Conservation (phyloP, 768 basidiomycete genomes). For the Tulasnella calospora region DNA sequence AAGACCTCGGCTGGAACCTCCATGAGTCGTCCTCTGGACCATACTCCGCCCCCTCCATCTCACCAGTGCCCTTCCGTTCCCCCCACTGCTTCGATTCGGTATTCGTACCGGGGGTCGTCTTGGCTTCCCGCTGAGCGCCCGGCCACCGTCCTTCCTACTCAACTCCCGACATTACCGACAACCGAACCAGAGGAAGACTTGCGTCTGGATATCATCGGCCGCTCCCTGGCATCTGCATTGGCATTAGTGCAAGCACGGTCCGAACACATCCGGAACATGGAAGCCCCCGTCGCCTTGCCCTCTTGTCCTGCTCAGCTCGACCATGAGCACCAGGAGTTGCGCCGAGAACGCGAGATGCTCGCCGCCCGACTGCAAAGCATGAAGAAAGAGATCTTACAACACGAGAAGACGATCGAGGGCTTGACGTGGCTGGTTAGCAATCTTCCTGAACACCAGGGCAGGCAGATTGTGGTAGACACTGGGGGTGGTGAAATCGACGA, state of each 20-base stretch:
- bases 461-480: not conserved
- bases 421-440: conserved; percentile 18
- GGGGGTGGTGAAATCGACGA: conserved; percentile 6
- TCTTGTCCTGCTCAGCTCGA: not conserved
- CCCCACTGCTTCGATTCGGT: not conserved
- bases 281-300: not conserved
- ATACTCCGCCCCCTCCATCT: not conserved
- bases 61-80: not conserved
- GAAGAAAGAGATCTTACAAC: not conserved
- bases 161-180: not conserved
- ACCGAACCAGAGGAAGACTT: not conserved
- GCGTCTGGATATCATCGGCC: not conserved
- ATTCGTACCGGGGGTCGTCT: not conserved
- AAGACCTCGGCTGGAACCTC: not conserved
- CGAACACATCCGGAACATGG: not conserved
- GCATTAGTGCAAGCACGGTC: not conserved
- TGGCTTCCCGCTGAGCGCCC: not conserved
- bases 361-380: not conserved
- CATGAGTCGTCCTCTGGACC: not conserved
- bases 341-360: not conserved
- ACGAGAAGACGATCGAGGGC: conserved; percentile 21
- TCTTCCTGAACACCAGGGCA: conserved; percentile 14
- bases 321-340: conserved; percentile 9
- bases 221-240: not conserved
- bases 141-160: not conserved